Evolutionary conservation across 1,284 basidiomycete genomes (phyloP), one percentile per base, ranked within the genome.

Genomic region (Takashimella koratensis): DNA sequence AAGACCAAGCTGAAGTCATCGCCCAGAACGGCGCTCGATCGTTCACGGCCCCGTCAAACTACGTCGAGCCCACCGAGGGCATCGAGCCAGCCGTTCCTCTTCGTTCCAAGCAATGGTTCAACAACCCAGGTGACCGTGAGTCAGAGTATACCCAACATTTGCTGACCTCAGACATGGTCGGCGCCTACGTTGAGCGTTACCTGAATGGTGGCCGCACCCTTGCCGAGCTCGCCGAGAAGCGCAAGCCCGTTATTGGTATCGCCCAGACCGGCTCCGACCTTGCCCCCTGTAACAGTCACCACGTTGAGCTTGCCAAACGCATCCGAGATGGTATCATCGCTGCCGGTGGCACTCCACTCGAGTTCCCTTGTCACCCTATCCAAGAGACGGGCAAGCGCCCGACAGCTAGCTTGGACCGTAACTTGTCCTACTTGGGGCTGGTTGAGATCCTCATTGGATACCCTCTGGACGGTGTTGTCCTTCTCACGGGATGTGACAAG

Each of bases 231-330:
- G 61, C 56, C 4, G 54, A 59, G 76, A 85, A 91, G 59, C 80
- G 86, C 67, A 91, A 90, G 71, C 86, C 91, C 44, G 93, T 96
- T 87, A 88, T 96, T 58, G 92, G 92, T 57, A 85, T 96, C 45
- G 92, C 86, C 10, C 56, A 61, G 42, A 65, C 59, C 20, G 73
- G 78, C 46, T 66, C 65, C 19, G 70, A 66, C 54, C 60, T 68
- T 42, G 59, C 73, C 3, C 74, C 74, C 3, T 76, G 74, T 50
- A 76, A 76, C 56, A 59, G 65, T 3, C 68, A 74, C 54, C 73
- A 76, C 51, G 52, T 73, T 44, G 64, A 70, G 42, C 68, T 75
- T 2, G 74, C 73, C 36, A 75, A 76, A 58, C 64, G 74, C 12
- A 73, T 76, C 4, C 58, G 73, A 47, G 74, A 75, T 47, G 74